Evolutionary conservation across 2,329 filamentous ascomycete genomes (phyloP).

Genomic region (Chaetomiaceae sp.): DNA sequence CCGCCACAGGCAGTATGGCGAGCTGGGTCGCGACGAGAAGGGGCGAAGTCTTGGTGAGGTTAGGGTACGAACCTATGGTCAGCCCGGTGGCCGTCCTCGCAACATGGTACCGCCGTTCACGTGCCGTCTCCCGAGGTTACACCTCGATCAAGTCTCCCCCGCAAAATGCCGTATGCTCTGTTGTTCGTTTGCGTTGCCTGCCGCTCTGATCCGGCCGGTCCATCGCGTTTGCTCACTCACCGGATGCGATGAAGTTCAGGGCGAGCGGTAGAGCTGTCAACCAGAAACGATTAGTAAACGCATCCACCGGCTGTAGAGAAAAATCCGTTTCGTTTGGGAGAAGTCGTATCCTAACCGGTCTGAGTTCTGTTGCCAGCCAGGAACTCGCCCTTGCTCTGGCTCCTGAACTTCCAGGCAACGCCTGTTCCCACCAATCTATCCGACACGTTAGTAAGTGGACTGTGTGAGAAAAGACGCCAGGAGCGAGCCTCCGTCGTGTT

Average conservation of each 20-base stretch:
- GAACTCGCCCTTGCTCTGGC: slow-evolving; percentile 64
- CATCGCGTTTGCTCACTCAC: slow-evolving; percentile 55
- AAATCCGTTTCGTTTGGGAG: background rate
- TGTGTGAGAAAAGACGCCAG: background rate
- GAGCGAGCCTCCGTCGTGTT: background rate
- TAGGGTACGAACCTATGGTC: slow-evolving; percentile 36
- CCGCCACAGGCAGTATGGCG: background rate
- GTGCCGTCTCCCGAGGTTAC: background rate
- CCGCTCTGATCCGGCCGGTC: slow-evolving; percentile 48
- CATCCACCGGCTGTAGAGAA: no score
- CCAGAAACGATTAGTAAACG: no score
- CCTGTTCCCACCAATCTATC: slow-evolving; percentile 56
- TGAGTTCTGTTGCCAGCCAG: slow-evolving; percentile 74
- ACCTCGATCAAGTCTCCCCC: slow-evolving; percentile 23
- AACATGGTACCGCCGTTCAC: background rate
- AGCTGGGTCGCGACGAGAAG: background rate
- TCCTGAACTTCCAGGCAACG: slow-evolving; percentile 51
- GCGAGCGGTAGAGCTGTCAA: slow-evolving; percentile 66
- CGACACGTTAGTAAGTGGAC: background rate
- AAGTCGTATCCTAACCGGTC: slow-evolving; percentile 56
- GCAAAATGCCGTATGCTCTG: slow-evolving; percentile 16
- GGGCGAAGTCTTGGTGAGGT: slow-evolving; percentile 25
- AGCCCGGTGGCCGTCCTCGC: slow-evolving; percentile 7
- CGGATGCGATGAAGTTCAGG: slow-evolving; percentile 85
- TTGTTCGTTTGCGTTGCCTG: slow-evolving; percentile 39